Evolutionary conservation across 345 rosid genomes (phyloP).

Genomic region (Eutrema japonicum): DNA sequence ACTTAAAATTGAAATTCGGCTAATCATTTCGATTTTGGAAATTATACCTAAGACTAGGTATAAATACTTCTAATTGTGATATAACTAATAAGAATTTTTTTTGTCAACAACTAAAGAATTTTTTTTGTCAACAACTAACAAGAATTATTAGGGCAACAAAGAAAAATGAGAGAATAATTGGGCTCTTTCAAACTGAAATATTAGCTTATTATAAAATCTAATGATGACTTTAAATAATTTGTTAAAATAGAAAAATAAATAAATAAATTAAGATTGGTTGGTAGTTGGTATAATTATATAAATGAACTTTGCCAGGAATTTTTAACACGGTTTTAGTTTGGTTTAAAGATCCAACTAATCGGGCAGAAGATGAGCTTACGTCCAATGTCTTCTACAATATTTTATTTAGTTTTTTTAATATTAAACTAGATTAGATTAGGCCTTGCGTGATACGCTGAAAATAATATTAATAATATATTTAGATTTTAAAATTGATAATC

Average conservation of each 20-base stretch:
- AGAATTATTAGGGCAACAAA: conserved; percentile 5
- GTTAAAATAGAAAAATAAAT: not conserved
- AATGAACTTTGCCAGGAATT: conserved; percentile 33
- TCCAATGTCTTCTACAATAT: conserved; percentile 18
- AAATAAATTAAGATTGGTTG: not conserved
- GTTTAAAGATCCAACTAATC: conserved; percentile 40
- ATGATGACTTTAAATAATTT: conserved; percentile 1
- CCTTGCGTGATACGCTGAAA: too few species aligned
- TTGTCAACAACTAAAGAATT: conserved; percentile 20
- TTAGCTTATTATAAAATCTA: conserved; percentile 26
- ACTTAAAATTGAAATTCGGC: conserved; percentile 20
- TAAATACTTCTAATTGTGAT: conserved; percentile 22
- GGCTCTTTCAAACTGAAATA: conserved; percentile 19
- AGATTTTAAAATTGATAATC: too few species aligned
- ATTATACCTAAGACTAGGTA: not conserved
- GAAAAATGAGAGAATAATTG: not conserved
- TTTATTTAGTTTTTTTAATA: not conserved
- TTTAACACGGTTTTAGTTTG: conserved; percentile 44
- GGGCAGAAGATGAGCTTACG: conserved; percentile 40
- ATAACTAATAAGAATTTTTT: not conserved
- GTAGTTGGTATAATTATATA: conserved; percentile 38
- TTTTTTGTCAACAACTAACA: conserved; percentile 14
- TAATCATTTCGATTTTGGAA: conserved; percentile 21
- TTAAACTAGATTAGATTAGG: too few species aligned
- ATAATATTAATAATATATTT: too few species aligned